Percentiles rank a stretch among this genome's conserved stretches.
These are phyloP conservation scores for Pittosporum tobira DNA, from an alignment of 129 eudicot genomes.

Conservation along the genomic window DNA sequence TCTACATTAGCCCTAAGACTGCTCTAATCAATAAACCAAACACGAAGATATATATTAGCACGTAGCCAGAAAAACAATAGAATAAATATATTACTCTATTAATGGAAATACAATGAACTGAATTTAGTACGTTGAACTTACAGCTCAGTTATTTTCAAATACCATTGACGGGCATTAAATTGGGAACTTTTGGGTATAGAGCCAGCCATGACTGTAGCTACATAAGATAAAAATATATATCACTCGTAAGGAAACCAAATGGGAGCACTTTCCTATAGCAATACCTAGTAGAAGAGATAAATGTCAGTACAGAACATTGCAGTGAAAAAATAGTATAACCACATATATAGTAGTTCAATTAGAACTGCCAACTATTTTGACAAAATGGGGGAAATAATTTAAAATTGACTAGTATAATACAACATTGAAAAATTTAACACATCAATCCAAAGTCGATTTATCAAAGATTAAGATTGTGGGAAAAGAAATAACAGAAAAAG, in stretches of 20 bases:
- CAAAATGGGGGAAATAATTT: too few relatives aligned
- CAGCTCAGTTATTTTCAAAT: conserved; percentile 49
- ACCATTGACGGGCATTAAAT: conserved; percentile 42
- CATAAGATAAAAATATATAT: neutral
- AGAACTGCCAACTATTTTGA: too few relatives aligned
- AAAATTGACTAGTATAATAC: too few relatives aligned
- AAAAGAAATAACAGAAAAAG: too few relatives aligned
- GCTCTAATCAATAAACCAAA: conserved; percentile 3
- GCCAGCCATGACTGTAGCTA: conserved; percentile 39
- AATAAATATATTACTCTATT: neutral
- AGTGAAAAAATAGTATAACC: too few relatives aligned
- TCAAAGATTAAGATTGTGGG: too few relatives aligned
- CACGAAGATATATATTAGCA: neutral
- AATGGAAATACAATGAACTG: neutral
- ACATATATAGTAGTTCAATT: too few relatives aligned
- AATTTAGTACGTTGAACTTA: conserved; percentile 15
- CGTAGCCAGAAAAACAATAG: neutral
- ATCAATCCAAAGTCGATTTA: too few relatives aligned
- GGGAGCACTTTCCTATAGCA: neutral
- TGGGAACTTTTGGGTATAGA: conserved; percentile 42
- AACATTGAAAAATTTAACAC: too few relatives aligned
- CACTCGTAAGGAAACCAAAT: neutral
- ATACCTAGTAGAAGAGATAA: neutral
- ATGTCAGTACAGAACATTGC: too few relatives aligned
- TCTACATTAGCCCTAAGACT: conserved; percentile 30